Conservation (phyloP, 768 basidiomycete genomes). For the Boletus pseudo-olivaceus region DNA sequence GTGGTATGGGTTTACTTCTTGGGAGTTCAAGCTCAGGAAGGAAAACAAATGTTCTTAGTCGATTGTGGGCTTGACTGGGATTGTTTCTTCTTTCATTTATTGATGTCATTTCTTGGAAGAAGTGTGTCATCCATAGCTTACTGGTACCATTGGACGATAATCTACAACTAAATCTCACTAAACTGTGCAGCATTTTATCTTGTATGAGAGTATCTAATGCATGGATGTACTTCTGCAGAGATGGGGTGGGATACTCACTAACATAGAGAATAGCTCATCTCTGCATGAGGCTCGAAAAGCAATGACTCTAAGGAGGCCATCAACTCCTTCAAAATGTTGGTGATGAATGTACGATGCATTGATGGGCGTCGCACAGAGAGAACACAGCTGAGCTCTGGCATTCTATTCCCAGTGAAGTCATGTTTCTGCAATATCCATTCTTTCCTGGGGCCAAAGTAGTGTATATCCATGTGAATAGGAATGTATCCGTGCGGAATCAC, state of each 20-base stretch:
- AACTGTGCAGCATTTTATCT: neutral
- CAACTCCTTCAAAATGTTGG: no score
- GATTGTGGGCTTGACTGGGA: constrained; percentile 46
- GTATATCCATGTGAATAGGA: constrained; percentile 6
- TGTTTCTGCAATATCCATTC: constrained; percentile 72
- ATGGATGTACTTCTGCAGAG: no score
- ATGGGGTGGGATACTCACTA: no score
- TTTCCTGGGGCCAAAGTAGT: constrained; percentile 59
- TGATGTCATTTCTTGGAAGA: neutral
- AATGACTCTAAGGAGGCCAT: no score
- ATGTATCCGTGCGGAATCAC: constrained; percentile 28
- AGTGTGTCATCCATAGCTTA: neutral
- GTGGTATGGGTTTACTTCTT: constrained; percentile 63
- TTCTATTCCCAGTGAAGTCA: constrained; percentile 67
- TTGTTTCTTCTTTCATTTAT: neutral
- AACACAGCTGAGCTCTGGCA: neutral
- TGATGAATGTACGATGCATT: no score
- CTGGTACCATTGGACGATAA: neutral
- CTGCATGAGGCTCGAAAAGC: no score
- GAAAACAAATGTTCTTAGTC: constrained; percentile 56
- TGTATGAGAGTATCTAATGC: neutral
- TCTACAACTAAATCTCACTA: no score
- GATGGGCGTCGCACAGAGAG: no score
- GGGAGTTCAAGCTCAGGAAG: constrained; percentile 34
- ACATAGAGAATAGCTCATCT: no score